Evolutionary conservation across 2,329 filamentous ascomycete species (phyloP), one percentile per base, ranked within the genome.

Genomic region (Tolypocladium cylindrosporum): DNA sequence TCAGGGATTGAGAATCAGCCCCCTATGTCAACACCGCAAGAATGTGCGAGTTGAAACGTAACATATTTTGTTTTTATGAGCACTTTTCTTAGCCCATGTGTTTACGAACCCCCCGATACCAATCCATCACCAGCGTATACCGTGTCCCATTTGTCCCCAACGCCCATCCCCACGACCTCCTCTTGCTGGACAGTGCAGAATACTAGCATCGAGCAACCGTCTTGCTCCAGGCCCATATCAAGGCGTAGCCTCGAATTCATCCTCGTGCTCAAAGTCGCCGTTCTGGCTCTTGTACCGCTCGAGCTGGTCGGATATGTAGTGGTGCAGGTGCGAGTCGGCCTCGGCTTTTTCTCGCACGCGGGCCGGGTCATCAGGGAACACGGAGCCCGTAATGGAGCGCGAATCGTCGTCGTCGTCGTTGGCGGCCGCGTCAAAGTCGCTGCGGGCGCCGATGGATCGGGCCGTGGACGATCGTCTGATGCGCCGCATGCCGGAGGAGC

Each of bases 271-370:
- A 31, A 66, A 67, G 50, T 63, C 59, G 5, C 58, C 55, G 55
- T 63, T 65, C 24, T 71, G 68, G 31, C 69, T 67, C 61, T 67
- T 85, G 66, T 94, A 86, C 58, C 86, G 79, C 71, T 87, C 81
- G 59, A 97, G 78, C 74, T 96, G 89, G 62, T 91, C 88, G 37
- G 83, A 85, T 58, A 97, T 88, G 70, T 96, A 96, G 63, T 84
- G 82, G 60, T 90, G 86, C 67, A 96, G 83, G 64, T 94, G 89
- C 57, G 82, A 77, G 66, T 91, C 82, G 0, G 84, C 84, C 66
- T 85, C 80, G 40, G 69, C 70, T 36, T 77, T 75, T 64, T 81
- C 75, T 58, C 74, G 74, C 56, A 74, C 64, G 54, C 76, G 73
- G 42, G 82, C 82, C 19, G 71, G 65, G 27, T 75, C 73, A 16